Percentiles rank a stretch among this genome's conserved stretches.
phyloP scores from a whole-genome alignment of 768 basidiomycete genomes.

The Serpula lacrymans region DNA sequence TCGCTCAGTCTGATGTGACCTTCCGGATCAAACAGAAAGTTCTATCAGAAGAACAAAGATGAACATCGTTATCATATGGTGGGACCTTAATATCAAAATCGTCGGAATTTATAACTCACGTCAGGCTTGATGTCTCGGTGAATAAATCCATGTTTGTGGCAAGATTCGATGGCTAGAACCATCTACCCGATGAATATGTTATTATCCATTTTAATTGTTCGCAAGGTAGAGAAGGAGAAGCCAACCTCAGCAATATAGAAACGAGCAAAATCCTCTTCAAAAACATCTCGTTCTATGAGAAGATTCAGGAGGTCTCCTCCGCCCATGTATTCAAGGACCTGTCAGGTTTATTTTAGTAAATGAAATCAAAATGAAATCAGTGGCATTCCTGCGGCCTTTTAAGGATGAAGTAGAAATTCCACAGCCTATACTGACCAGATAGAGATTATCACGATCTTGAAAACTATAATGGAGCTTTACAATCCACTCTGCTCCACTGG shows the following conservation, averaged over 20 bases:
- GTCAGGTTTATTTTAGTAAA: conserved; percentile 24
- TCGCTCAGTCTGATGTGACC: conserved; percentile 95
- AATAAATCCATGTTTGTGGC: conserved; percentile 93
- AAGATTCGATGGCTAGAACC: conserved; percentile 90
- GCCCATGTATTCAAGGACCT: conserved; percentile 95
- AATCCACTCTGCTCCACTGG: conserved; percentile 86
- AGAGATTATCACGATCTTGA: conserved; percentile 92
- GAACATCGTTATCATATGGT: conserved; percentile 18
- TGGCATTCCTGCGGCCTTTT: conserved; percentile 21
- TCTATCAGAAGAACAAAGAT: conserved; percentile 45
- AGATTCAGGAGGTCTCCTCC: conserved; percentile 96
- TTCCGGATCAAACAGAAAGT: conserved; percentile 91
- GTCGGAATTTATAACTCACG: conserved; percentile 41
- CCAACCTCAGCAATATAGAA: conserved; percentile 93
- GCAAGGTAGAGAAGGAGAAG: conserved; percentile 16
- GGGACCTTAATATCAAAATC: conserved; percentile 25
- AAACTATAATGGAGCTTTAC: conserved; percentile 91
- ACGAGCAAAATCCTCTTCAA: conserved; percentile 86
- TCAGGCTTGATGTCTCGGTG: conserved; percentile 98
- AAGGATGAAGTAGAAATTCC: conserved; percentile 13
- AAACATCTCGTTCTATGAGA: conserved; percentile 87
- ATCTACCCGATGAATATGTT: conserved; percentile 51
- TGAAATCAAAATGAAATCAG: conserved; percentile 61
- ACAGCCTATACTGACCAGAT: conserved; percentile 66
- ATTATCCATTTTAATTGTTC: conserved; percentile 15